phyloP scores from a whole-genome alignment of 2,329 filamentous ascomycete genomes.

The Penicillium sp. region DNA sequence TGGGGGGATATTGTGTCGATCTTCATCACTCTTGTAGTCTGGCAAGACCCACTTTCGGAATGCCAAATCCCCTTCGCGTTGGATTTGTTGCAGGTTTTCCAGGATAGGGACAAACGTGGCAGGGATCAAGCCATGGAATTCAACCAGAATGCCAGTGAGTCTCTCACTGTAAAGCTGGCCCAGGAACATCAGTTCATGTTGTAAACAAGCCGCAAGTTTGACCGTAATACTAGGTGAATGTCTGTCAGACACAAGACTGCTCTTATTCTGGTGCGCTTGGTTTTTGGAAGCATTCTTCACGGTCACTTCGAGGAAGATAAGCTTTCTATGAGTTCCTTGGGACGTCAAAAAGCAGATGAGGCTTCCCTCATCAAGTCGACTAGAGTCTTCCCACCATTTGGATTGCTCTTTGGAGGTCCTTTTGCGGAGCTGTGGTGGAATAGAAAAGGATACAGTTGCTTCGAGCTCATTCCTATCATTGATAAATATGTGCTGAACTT shows the following conservation, averaged over 20 bases:
- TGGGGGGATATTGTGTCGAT: background rate
- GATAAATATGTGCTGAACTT: background rate
- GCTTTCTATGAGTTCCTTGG: background rate
- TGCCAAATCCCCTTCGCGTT: constrained; percentile 3
- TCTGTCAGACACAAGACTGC: constrained; percentile 6
- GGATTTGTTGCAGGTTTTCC: constrained; percentile 5
- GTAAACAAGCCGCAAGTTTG: constrained; percentile 7
- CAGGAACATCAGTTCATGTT: constrained; percentile 1
- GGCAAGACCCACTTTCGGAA: constrained; percentile 10
- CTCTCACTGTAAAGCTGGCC: constrained; percentile 4
- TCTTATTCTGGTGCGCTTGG: background rate
- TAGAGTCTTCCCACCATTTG: constrained; percentile 13
- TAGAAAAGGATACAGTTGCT: constrained; percentile 4
- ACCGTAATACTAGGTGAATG: constrained; percentile 7
- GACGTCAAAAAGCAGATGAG: constrained; percentile 6
- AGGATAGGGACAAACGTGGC: constrained; percentile 11
- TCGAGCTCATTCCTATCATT: constrained; percentile 9
- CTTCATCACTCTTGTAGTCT: background rate
- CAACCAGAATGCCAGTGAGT: constrained; percentile 4
- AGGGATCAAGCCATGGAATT: constrained; percentile 10
- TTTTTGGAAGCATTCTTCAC: constrained; percentile 5
- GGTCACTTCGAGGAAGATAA: constrained; percentile 9
- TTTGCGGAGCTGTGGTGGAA: constrained; percentile 1
- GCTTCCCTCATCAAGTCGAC: constrained; percentile 7
- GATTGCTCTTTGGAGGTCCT: background rate